Conservation (phyloP, 2,329 filamentous ascomycete genomes). For the Monosporascus sp. region DNA sequence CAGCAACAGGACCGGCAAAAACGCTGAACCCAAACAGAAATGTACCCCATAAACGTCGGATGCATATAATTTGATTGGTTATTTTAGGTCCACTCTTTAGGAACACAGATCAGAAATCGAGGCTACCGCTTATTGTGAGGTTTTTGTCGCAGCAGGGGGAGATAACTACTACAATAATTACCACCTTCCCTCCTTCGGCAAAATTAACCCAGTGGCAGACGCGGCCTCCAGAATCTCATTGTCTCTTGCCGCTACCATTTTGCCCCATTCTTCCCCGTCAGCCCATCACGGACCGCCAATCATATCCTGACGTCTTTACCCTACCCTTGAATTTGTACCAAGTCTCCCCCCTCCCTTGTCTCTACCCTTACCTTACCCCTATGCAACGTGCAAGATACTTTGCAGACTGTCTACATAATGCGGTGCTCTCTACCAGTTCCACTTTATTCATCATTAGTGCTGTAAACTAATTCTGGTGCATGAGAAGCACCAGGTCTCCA, state of each 20-base stretch:
- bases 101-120: too few relatives aligned
- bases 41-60: too few relatives aligned
- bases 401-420: too few relatives aligned
- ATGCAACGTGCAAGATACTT: background rate
- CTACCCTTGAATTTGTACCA: background rate
- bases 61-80: too few relatives aligned
- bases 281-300: background rate
- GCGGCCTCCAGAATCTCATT: background rate
- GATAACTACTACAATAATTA: slow-evolving; percentile 3
- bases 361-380: background rate
- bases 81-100: too few relatives aligned
- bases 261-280: background rate
- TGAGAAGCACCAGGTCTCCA: background rate
- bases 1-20: too few relatives aligned
- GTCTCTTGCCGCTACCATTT: background rate
- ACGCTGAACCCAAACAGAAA: too few relatives aligned
- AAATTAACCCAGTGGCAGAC: slow-evolving; percentile 8
- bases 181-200: slow-evolving; percentile 24
- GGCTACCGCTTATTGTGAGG: too few relatives aligned
- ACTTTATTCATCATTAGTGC: slow-evolving; percentile 9
- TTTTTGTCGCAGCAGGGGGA: background rate
- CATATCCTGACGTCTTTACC: background rate
- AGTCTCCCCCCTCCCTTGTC: background rate
- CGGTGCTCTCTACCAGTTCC: slow-evolving; percentile 5
- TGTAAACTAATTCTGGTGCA: background rate